Base-by-base conservation (phyloP, 148 eudicot genomes). In the Spergularia marina region DNA sequence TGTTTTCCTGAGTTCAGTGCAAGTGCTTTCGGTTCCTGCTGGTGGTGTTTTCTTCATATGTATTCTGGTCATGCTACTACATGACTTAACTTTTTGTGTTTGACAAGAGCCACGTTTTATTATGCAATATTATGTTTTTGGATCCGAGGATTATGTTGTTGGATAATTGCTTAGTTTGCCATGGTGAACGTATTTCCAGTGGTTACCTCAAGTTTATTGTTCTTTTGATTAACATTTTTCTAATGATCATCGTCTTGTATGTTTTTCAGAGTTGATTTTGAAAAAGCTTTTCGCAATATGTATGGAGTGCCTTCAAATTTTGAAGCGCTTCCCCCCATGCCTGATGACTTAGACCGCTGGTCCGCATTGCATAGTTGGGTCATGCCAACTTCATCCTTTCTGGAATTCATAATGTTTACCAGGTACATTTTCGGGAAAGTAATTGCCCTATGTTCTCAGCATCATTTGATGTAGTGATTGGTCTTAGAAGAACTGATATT, bases 321-420 rank as follows among this genome's bases (percentile, higher is more conserved):
- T 69, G 94, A 89, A 77, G 96, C 91, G 68, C 99, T 95, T 81
- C 99, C 97, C 44, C 99, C 97, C 68, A 92, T 95, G 97, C 97
- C 99, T 53, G 91, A 89, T 73, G 97, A 87, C 83, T 93, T 91
- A 54, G 97, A 91, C 73, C 89, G 81, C 78, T 95, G 99, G 99
- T 88, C 92, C 75, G 89, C 96, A 47, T 80, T 92, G 75, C 94
- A 95, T 78, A 88, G 99, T 77, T 95, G 99, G 99, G 97, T 89
- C 83, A 95, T 95, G 99, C 94, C 99, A 57, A 92, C 99, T 79
- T 86, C 96, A 76, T 95, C 99, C 80, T 95, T 92, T 85, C 84
- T 92, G 13, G 99, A 95, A 84, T 95, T 95, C 70, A 65, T 89
- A 16, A 92, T 92, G 97, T 95, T 95, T 55, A 73, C 94, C 76